A percentile compares a stretch with the other conserved stretches of the same genome.
Conservation (phyloP, 805 yeast species). For the Wickerhamomyces strasburgensis region DNA sequence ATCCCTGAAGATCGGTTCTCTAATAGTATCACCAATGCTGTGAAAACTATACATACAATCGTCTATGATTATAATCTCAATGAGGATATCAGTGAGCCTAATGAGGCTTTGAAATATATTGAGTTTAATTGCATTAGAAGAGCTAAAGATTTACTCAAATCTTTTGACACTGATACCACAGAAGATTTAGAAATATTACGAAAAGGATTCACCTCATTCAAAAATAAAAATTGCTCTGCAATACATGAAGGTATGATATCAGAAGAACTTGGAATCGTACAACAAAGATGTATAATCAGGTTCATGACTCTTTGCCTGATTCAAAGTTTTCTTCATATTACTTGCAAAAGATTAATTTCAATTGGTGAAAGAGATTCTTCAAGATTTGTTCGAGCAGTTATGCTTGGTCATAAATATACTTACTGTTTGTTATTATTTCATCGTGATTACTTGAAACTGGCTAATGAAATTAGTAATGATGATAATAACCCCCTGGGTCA, state of each 20-base stretch:
- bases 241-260: neutral
- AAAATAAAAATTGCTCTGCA: neutral
- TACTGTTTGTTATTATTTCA: neutral
- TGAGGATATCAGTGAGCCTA: slow-evolving; percentile 5
- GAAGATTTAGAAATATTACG: neutral
- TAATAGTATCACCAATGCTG: slow-evolving; percentile 2
- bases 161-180: neutral
- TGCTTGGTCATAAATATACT: neutral
- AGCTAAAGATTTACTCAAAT: neutral
- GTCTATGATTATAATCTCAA: slow-evolving; percentile 9
- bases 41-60: slow-evolving; percentile 1
- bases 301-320: neutral
- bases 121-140: slow-evolving; percentile 3
- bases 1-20: neutral
- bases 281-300: neutral
- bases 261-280: neutral
- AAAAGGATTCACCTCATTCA: too few species aligned
- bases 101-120: slow-evolving; percentile 3
- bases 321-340: neutral
- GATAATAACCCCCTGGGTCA: neutral
- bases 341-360: neutral
- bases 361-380: neutral
- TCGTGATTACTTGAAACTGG: neutral
- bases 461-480: neutral
- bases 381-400: neutral